Percentiles rank a stretch among this genome's conserved stretches.
Conservation (phyloP, 202 grass and related monocot species). For the Setaria viridis region DNA sequence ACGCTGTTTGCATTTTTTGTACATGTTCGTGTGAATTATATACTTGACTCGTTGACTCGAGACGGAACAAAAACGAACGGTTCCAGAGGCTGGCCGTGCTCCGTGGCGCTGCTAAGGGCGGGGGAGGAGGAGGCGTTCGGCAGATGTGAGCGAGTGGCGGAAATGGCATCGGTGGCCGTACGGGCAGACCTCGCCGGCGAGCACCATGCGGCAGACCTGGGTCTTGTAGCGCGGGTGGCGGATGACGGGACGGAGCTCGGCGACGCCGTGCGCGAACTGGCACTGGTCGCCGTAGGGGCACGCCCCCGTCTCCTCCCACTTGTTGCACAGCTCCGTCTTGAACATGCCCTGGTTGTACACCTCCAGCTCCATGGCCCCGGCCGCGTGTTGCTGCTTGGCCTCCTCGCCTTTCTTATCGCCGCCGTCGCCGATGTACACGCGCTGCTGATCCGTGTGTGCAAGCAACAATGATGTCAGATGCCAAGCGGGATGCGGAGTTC, state of each 20-base stretch:
- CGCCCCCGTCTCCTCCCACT: slow-evolving; percentile 91
- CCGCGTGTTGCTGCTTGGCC: slow-evolving; percentile 11
- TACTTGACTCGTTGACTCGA: not conserved
- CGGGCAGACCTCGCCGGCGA: slow-evolving; percentile 59
- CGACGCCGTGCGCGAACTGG: slow-evolving; percentile 97
- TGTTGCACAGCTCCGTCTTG: slow-evolving; percentile 99
- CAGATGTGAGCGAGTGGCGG: slow-evolving; percentile 68
- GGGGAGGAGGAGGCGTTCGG: slow-evolving; percentile 66
- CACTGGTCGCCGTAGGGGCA: slow-evolving; percentile 91
- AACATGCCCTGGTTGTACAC: slow-evolving; percentile 98
- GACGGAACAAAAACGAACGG: not conserved
- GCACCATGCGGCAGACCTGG: slow-evolving; percentile 69
- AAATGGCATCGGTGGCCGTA: slow-evolving; percentile 93
- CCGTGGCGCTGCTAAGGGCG: slow-evolving; percentile 29
- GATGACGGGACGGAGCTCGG: slow-evolving; percentile 90
- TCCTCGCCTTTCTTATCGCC: slow-evolving; percentile 39
- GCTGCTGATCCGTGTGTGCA: slow-evolving; percentile 42
- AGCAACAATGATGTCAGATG: slow-evolving; percentile 11
- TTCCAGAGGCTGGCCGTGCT: slow-evolving; percentile 24
- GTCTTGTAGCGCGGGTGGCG: slow-evolving; percentile 95
- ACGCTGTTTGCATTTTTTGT: slow-evolving; percentile 39
- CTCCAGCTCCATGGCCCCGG: slow-evolving; percentile 61
- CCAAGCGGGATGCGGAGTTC: not conserved
- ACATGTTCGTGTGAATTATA: slow-evolving; percentile 35
- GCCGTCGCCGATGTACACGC: slow-evolving; percentile 27